phyloP scores from a whole-genome alignment of 345 rosid genomes.

The Erucastrum elatum region DNA sequence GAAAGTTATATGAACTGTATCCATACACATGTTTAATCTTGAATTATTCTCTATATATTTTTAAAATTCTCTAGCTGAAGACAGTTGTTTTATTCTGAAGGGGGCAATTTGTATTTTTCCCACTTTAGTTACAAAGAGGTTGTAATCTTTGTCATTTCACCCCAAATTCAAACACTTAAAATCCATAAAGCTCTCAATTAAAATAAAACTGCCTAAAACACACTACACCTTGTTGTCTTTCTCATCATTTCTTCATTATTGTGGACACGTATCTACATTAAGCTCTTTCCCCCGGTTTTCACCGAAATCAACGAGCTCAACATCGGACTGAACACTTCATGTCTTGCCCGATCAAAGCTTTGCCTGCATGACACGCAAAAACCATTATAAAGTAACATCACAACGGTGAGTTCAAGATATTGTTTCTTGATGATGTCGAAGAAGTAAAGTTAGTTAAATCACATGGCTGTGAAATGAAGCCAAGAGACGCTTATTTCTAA shows the following conservation, averaged over 20 bases:
- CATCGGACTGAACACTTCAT: conserved; percentile 11
- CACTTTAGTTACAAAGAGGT: conserved; percentile 38
- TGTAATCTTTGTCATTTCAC: conserved; percentile 5
- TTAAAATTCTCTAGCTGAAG: not conserved
- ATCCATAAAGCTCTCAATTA: conserved; percentile 10
- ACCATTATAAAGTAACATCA: not conserved
- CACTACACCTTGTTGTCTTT: conserved; percentile 23
- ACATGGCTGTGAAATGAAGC: conserved; percentile 13
- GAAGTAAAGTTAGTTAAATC: not conserved
- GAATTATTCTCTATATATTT: conserved; percentile 6
- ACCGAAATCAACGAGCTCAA: conserved; percentile 26
- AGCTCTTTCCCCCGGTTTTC: conserved; percentile 20
- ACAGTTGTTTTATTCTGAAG: conserved; percentile 34
- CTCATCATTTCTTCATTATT: conserved; percentile 31
- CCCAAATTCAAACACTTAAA: conserved; percentile 21
- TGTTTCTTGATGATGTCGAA: not conserved
- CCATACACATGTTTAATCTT: not conserved
- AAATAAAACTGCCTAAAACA: conserved; percentile 26
- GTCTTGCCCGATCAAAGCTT: conserved; percentile 28
- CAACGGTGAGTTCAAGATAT: not conserved
- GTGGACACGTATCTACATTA: conserved; percentile 42
- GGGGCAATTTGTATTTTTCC: conserved; percentile 22
- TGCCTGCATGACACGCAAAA: conserved; percentile 26
- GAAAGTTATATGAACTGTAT: not conserved
- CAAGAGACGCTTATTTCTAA: conserved; percentile 15